Evolutionary conservation across 139 green algal species (phyloP), one percentile per base, ranked within the genome.

Genomic region (Chlorella vulgaris): DNA sequence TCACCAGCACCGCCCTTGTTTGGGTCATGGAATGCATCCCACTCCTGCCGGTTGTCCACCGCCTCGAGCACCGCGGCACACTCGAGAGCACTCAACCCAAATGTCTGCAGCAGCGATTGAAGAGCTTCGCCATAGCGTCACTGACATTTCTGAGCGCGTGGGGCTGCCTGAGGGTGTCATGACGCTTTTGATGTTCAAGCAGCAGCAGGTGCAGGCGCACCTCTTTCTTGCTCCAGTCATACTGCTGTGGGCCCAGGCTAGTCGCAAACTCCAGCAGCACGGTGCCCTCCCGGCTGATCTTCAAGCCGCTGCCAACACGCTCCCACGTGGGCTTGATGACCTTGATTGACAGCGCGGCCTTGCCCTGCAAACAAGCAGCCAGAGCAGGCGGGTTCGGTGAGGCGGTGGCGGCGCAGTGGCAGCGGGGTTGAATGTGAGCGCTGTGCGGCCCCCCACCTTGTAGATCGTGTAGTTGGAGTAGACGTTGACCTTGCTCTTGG

Each of bases 231-330:
- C 83, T 55, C 84, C 84, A 88, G 40, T 85, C 84, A 42, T 88
- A 88, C 29, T 75, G 55, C 33, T 69, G 66, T 31, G 84, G 50
- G 26, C 74, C 80, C n/a, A 39, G 28, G n/a, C 63, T 69, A 38
- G 78, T 70, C 50, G 84, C 84, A 83, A 88, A 88, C 55, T 88
- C 84, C 53, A 88, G 65, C 29, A 88, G 84, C 60, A 88, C 31
- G 35, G 74, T 86, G 19, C 80, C 84, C 55, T 85, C 73, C 39
- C 80, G 51, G 24, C 38, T n/a, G 8, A 88, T 69, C 8, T 62
- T 38, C 61, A 53, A 77, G 10, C 84, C 78, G 29, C 39, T 81
- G 65, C 69, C 31, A 18, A 53, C 36, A 19, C 38, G 33, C 29
- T 77, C 66, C 84, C 84, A 88, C 28, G 74, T 81, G 38, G 84